Base-by-base conservation (phyloP, 2,329 filamentous ascomycete species). In the Sclerotinia spermophila region DNA sequence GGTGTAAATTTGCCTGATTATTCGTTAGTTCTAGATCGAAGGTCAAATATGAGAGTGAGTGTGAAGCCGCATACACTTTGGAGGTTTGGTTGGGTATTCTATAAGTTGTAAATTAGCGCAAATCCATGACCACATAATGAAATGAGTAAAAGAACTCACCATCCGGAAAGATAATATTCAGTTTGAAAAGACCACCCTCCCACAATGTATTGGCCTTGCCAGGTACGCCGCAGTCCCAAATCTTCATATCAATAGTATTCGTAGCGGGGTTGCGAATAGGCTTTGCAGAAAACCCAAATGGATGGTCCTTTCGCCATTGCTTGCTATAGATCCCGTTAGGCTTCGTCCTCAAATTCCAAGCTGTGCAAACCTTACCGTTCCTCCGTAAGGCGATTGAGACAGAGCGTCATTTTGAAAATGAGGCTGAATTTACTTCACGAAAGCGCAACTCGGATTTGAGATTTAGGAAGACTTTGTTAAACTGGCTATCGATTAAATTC, bases 81-180 rank as follows among this genome's bases (percentile, higher is more conserved):
- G 96, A 44, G 96, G 96, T 82, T 99, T 99, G 67, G 96, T 99
- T 24, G 96, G 96, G 81, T 99, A 99, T 79, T 99, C 96, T 97
- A 78, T 74, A 61, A 74, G 74, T 60, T 67, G 33, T 68, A 48
- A 38, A 60, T 79, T 74, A 81, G 77, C 68, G 60, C 67, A 60
- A 67, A 27, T 69, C 11, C 2, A 48, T 17, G 24, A 45, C 30
- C 11, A 48, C 24, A n/a, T 45, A 6, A 5, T 42, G n/a, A 4
- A 27, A 53, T 15, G 27, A 11, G 42, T 40, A 15, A 33, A 45
- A 24, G 4, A 56, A 82, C 89, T 81, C 82, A 96, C 94, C 94
- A 78, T 99, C 96, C 0, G 96, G 96, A 77, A 99, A 99, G 17
- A 87, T 89, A 77, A 99, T 91, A 71, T 92, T 93, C 71, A 99